Conservation (phyloP, 495 filamentous ascomycete species). For the Xylaria curta region DNA sequence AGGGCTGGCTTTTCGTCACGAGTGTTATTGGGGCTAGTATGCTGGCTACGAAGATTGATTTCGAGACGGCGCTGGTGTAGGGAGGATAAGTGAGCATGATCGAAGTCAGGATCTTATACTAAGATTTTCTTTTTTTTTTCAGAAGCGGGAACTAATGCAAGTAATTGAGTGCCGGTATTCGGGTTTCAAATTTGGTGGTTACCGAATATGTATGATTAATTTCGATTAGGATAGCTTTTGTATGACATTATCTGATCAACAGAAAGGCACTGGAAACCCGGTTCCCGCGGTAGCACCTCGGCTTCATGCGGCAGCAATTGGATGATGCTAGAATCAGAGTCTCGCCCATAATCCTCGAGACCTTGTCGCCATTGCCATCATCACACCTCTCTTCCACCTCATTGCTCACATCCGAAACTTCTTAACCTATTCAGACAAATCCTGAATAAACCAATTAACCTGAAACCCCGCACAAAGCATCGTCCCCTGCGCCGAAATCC, state of each 20-base stretch:
- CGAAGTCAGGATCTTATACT: neutral
- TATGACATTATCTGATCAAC: neutral
- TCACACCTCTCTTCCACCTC: conserved; percentile 5
- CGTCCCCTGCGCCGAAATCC: conserved; percentile 31
- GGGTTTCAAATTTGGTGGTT: neutral
- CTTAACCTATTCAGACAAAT: conserved; percentile 45
- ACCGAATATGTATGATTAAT: neutral
- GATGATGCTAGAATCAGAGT: neutral
- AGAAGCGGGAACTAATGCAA: neutral
- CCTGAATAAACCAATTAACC: conserved; percentile 33
- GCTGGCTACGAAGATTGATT: conserved; percentile 60
- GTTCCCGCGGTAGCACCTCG: neutral
- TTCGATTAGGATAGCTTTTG: neutral
- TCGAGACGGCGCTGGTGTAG: conserved; percentile 36
- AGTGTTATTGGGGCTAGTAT: conserved; percentile 61
- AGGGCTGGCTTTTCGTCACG: conserved; percentile 65
- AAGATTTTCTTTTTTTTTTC: neutral
- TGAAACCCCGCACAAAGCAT: conserved; percentile 32
- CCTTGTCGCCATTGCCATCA: neutral
- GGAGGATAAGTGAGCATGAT: neutral
- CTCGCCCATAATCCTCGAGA: neutral
- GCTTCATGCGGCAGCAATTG: neutral
- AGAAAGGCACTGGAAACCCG: neutral
- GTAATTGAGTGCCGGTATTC: neutral
- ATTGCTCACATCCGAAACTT: conserved; percentile 1